Percentiles rank a stretch among this genome's conserved stretches.
These are phyloP conservation scores for Schizophyllum commune DNA, from an alignment of 1,284 basidiomycete species.

Conservation along the genomic window DNA sequence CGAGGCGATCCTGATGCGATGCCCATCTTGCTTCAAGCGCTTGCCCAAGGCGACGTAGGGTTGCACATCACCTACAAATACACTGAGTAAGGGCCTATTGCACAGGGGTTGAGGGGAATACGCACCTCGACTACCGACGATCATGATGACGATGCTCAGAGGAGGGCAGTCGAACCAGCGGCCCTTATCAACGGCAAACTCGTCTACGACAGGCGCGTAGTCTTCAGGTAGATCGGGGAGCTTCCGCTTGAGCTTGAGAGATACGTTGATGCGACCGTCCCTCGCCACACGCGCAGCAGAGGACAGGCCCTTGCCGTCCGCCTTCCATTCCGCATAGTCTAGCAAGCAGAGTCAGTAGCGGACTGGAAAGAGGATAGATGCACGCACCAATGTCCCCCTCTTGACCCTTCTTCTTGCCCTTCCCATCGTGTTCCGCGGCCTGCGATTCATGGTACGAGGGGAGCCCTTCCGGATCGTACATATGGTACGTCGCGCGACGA, in stretches of 20 bases:
- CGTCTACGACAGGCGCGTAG: slow-evolving; percentile 37
- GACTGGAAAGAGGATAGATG: neutral
- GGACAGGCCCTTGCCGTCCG: slow-evolving; percentile 27
- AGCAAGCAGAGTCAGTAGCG: neutral
- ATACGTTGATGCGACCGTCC: slow-evolving; percentile 34
- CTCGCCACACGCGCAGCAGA: slow-evolving; percentile 27
- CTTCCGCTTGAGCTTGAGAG: slow-evolving; percentile 37
- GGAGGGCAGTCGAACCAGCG: slow-evolving; percentile 31
- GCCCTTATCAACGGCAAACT: slow-evolving; percentile 39
- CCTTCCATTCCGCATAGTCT: slow-evolving; percentile 22
- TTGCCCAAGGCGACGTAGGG: slow-evolving; percentile 61
- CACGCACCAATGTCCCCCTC: neutral
- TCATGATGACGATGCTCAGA: slow-evolving; percentile 56
- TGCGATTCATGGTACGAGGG: neutral
- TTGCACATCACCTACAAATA: slow-evolving; percentile 56
- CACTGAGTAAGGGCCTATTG: neutral
- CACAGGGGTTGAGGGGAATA: neutral
- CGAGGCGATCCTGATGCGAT: slow-evolving; percentile 60
- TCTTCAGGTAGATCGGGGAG: slow-evolving; percentile 43
- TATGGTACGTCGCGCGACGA: neutral
- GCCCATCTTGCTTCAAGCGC: slow-evolving; percentile 42
- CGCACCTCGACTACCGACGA: slow-evolving; percentile 55
- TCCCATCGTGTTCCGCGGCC: neutral
- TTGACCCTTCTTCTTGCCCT: neutral
- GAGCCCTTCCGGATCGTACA: neutral